phyloP scores from a whole-genome alignment of 768 basidiomycete species.

The Suillus decipiens region DNA sequence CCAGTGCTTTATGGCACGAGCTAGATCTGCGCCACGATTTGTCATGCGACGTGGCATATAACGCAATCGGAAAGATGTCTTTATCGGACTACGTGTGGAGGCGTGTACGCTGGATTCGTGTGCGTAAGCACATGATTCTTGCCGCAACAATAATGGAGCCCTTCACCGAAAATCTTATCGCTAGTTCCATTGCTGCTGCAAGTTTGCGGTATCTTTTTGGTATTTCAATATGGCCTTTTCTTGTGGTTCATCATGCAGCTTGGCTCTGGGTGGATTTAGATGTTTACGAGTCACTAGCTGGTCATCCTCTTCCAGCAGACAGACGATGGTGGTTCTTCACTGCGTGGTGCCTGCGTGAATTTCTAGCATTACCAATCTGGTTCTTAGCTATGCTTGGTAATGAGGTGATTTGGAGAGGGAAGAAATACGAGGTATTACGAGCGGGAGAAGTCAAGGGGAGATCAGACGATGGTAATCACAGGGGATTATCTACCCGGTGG shows the following conservation, averaged over 20 bases:
- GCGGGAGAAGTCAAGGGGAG: conserved; percentile 68
- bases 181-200: conserved; percentile 63
- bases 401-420: conserved; percentile 87
- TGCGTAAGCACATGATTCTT: conserved; percentile 91
- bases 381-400: conserved; percentile 77
- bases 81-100: conserved; percentile 84
- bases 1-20: conserved; percentile 90
- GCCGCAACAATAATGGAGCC: conserved; percentile 89
- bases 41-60: conserved; percentile 87
- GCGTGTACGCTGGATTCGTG: conserved; percentile 94
- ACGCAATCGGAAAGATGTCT: conserved; percentile 87
- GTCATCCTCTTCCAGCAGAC: conserved; percentile 54
- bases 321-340: conserved; percentile 60
- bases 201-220: conserved; percentile 53
- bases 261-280: conserved; percentile 85
- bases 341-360: conserved; percentile 82
- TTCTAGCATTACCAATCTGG: conserved; percentile 88
- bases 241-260: conserved; percentile 57
- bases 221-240: conserved; percentile 54
- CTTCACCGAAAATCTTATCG: conserved; percentile 83
- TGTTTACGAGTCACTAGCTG: conserved; percentile 76
- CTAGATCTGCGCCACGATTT: conserved; percentile 85
- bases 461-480: conserved; percentile 17
- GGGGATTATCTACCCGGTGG: conserved; percentile 30
- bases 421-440: conserved; percentile 66